Percentiles rank a stretch among this genome's conserved stretches.
Evolutionary conservation across 805 yeast genomes (phyloP).

Genomic region (Teunomyces barrocoloradensis): DNA sequence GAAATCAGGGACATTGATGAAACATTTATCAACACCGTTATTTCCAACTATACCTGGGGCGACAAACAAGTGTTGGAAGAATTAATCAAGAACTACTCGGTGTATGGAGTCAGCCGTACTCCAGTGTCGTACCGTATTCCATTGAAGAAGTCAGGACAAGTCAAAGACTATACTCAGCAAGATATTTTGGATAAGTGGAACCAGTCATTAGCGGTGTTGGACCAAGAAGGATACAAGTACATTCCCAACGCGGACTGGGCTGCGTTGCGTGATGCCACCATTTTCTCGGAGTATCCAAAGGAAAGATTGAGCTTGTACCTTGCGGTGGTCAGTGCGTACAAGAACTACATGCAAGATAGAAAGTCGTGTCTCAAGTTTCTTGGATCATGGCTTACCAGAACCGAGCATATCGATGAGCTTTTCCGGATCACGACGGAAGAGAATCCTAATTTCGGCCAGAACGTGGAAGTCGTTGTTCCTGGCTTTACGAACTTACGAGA

Average conservation of each 20-base stretch:
- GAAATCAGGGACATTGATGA: conserved; percentile 64
- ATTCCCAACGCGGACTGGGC: conserved; percentile 87
- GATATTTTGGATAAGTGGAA: conserved; percentile 61
- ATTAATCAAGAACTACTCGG: conserved; percentile 56
- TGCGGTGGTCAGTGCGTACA: conserved; percentile 47
- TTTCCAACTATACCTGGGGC: conserved; percentile 68
- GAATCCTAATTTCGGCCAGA: conserved; percentile 15
- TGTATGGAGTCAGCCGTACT: conserved; percentile 57
- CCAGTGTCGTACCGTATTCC: conserved; percentile 71
- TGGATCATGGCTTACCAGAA: conserved; percentile 29
- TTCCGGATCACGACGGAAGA: conserved; percentile 21
- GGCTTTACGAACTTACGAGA: conserved; percentile 23
- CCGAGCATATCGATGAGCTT: conserved; percentile 20
- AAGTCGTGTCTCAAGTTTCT: conserved; percentile 28
- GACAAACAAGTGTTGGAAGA: conserved; percentile 64
- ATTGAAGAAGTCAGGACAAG: conserved; percentile 68
- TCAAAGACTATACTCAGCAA: conserved; percentile 46
- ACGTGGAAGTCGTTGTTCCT: conserved; percentile 21
- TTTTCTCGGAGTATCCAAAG: conserved; percentile 39
- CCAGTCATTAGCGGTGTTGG: conserved; percentile 44
- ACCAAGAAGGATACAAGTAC: conserved; percentile 51
- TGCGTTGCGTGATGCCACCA: conserved; percentile 75
- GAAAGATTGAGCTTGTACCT: conserved; percentile 55
- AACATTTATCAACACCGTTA: conserved; percentile 75
- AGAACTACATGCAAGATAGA: conserved; percentile 40